Evolutionary conservation across 805 yeast species (phyloP), one percentile per base, ranked within the genome.

Genomic region (Candida suzukii): DNA sequence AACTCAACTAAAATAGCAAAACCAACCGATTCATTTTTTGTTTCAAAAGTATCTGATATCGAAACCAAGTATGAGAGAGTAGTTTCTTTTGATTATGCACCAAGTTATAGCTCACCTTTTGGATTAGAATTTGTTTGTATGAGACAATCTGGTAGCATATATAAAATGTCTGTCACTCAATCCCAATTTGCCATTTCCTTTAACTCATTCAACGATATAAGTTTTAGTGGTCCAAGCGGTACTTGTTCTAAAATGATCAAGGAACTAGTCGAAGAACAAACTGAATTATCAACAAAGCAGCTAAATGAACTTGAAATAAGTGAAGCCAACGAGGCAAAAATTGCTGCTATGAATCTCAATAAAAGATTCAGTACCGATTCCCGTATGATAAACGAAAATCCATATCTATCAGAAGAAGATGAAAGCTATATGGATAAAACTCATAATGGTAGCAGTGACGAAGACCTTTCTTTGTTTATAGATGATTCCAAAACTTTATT

Each of bases 91-190:
- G 96, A 88, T 58, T 88, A 88, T 56, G 75, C 80, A n/a, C 78
- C 81, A 1, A 78, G 74, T 42, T 45, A 61, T 3, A 41, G 53
- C 6, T 64, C 76, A 2, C 62, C 57, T n/a, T 71, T 79, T 19
- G 73, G 77, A 1, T 73, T 84, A 9, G 78, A 82, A 50, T 70
- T 86, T 43, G 78, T 90, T 24, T 88, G 97, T 59, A 83, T 90
- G 83, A 69, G 96, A 48, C 95, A 87, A 52, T 84, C 95, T 1
- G 97, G 97, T 3, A 82, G 86, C 40, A 80, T 88, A 0, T 88
- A 84, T 60, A 70, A 83, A 43, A 85, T 85, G 90, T 74, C 82
- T 0, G 84, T 82, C 0, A 62, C 68, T 1, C 91, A 85, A 54
- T 74, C 83, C 38, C 79, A 79, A 26, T 77, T 78, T 29, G 68